Percentiles rank a stretch among this genome's conserved stretches.
Evolutionary conservation across 768 basidiomycete genomes (phyloP).

Genomic region (Lactarius trivialis): DNA sequence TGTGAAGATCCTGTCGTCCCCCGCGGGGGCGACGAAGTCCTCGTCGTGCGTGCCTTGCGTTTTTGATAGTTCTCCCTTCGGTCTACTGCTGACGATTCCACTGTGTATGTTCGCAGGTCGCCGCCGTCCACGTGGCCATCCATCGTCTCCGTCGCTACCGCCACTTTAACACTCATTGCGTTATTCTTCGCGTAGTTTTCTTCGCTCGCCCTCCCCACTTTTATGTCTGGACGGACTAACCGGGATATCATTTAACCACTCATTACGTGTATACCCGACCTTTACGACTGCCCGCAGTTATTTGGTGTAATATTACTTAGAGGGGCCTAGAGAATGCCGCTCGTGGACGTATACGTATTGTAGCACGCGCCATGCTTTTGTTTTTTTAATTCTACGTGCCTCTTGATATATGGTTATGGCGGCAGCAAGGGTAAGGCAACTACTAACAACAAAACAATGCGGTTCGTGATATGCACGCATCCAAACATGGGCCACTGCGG

Average conservation of each 20-base stretch:
- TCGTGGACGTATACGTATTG: not conserved
- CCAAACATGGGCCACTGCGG: not conserved
- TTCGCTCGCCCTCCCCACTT: not conserved
- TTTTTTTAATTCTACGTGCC: not conserved
- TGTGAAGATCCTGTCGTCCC: conserved; percentile 51
- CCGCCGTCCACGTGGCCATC: not conserved
- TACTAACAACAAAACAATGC: not conserved
- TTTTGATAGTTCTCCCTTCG: not conserved
- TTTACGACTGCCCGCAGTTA: not conserved
- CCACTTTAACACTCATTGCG: not conserved
- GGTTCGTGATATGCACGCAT: not conserved
- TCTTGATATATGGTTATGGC: not conserved
- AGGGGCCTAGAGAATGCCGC: conserved; percentile 6
- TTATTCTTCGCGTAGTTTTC: not conserved
- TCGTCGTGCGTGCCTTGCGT: conserved; percentile 23
- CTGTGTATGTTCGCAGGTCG: not conserved
- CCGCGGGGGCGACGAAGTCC: conserved; percentile 20
- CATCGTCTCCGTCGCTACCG: not conserved
- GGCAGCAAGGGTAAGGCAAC: not conserved
- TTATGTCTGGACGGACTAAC: conserved; percentile 1
- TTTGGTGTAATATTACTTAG: conserved; percentile 9
- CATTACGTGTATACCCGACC: conserved; percentile 2
- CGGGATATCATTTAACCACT: not conserved
- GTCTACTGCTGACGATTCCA: not conserved
- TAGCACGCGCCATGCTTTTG: not conserved